phyloP scores from a whole-genome alignment of 2,329 filamentous ascomycete species.

The Xylaria hypoxylon region DNA sequence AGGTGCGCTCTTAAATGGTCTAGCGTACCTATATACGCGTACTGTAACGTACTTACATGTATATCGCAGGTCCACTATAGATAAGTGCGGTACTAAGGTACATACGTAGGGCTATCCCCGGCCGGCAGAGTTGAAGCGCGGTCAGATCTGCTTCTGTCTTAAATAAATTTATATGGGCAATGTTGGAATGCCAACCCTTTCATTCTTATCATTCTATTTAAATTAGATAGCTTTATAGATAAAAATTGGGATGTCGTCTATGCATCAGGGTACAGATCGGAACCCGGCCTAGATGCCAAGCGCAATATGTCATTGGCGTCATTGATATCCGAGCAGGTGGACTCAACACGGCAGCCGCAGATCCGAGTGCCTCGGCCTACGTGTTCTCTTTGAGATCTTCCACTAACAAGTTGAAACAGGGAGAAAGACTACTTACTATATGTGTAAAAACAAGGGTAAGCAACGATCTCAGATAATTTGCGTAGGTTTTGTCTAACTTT shows the following conservation, averaged over 20 bases:
- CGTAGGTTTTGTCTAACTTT: background rate
- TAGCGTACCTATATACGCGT: background rate
- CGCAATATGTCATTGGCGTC: conserved; percentile 4
- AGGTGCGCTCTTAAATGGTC: background rate
- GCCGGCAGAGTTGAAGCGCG: background rate
- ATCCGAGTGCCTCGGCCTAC: conserved; percentile 10
- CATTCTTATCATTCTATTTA: too few relatives aligned
- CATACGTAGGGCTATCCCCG: conserved; percentile 14
- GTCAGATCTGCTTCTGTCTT: conserved; percentile 1
- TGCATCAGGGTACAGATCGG: background rate
- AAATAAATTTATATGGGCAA: too few relatives aligned
- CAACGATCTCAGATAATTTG: background rate
- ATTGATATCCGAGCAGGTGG: conserved; percentile 15
- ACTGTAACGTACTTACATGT: background rate
- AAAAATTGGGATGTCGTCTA: background rate
- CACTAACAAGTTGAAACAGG: conserved; percentile 2
- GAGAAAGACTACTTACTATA: background rate
- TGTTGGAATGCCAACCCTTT: background rate
- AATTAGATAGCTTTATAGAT: background rate
- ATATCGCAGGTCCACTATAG: too few relatives aligned
- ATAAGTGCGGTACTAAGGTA: background rate
- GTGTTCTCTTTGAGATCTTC: background rate
- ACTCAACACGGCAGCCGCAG: conserved; percentile 13
- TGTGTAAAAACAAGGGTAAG: background rate
- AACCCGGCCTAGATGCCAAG: conserved; percentile 12